Percentiles rank a stretch among this genome's conserved stretches.
phyloP scores from a whole-genome alignment of 2,329 filamentous ascomycete genomes.

The Exutisphaerella laricina region DNA sequence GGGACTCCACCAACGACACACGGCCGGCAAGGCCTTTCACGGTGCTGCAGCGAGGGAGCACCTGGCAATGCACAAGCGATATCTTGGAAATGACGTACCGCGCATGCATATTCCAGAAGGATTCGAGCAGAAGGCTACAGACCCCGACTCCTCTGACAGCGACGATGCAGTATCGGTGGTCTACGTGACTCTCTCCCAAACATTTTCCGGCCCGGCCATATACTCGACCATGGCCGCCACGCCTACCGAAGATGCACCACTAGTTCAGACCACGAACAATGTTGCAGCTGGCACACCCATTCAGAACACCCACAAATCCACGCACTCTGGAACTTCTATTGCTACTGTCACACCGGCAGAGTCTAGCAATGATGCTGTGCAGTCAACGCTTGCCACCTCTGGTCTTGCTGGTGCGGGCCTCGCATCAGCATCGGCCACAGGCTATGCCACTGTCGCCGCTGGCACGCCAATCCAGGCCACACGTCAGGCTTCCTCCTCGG shows the following conservation, averaged over 20 bases:
- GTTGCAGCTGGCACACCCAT: constrained; percentile 14
- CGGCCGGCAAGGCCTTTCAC: constrained; percentile 28
- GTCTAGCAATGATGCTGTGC: constrained; percentile 8
- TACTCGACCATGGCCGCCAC: constrained; percentile 26
- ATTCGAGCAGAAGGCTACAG: constrained; percentile 14
- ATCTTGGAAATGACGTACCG: constrained; percentile 23
- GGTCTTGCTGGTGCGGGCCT: constrained; percentile 7
- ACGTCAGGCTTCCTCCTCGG: constrained; percentile 11
- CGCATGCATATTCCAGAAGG: constrained; percentile 27
- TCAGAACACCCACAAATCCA: constrained; percentile 8
- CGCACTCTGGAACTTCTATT: constrained; percentile 8
- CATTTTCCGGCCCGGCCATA: constrained; percentile 45
- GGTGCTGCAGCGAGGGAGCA: constrained; percentile 24
- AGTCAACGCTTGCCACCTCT: constrained; percentile 12
- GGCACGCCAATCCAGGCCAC: constrained; percentile 25
- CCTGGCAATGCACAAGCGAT: constrained; percentile 24
- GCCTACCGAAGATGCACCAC: constrained; percentile 11
- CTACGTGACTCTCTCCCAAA: constrained; percentile 49
- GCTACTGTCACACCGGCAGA: constrained; percentile 14
- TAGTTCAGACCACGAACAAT: constrained; percentile 14
- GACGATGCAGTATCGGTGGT: constrained; percentile 38
- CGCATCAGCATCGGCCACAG: constrained; percentile 9
- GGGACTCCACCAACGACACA: constrained; percentile 28
- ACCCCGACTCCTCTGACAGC: background rate
- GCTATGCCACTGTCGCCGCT: constrained; percentile 7